Percentiles rank a stretch among this genome's conserved stretches.
phyloP scores from a whole-genome alignment of 1,139 yeast species.

The Debaryomyces udenii region DNA sequence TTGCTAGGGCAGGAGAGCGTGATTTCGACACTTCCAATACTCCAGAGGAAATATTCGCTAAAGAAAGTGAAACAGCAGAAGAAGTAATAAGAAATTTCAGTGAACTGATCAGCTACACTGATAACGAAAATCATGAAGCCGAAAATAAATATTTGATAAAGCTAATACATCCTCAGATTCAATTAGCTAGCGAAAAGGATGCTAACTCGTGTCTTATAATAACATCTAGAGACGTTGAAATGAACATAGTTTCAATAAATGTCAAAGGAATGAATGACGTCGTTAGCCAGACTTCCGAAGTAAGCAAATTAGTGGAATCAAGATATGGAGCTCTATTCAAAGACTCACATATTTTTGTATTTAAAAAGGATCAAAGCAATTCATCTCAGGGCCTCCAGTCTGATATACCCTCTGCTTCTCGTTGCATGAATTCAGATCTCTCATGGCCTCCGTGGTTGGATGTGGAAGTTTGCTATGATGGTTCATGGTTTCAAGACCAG shows the following conservation, averaged over 20 bases:
- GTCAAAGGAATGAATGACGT: slow-evolving; percentile 49
- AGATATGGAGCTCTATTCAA: slow-evolving; percentile 69
- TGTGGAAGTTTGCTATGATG: slow-evolving; percentile 71
- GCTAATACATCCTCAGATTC: slow-evolving; percentile 49
- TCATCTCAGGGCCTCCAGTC: slow-evolving; percentile 20
- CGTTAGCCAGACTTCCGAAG: slow-evolving; percentile 38
- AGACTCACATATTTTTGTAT: slow-evolving; percentile 72
- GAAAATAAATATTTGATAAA: slow-evolving; percentile 44
- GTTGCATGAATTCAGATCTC: slow-evolving; percentile 18
- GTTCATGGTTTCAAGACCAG: slow-evolving; percentile 55
- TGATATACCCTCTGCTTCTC: slow-evolving; percentile 29
- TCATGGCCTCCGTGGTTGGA: slow-evolving; percentile 89
- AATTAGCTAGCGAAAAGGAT: slow-evolving; percentile 37
- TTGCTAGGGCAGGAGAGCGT: slow-evolving; percentile 20
- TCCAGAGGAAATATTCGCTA: slow-evolving; percentile 13
- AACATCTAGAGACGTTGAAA: slow-evolving; percentile 71
- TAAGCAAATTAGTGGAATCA: slow-evolving; percentile 61
- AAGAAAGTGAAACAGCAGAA: slow-evolving; percentile 28
- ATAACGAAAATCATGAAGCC: slow-evolving; percentile 33
- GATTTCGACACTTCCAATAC: slow-evolving; percentile 14
- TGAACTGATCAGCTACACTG: slow-evolving; percentile 31
- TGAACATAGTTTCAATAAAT: slow-evolving; percentile 63
- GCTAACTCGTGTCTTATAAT: slow-evolving; percentile 48
- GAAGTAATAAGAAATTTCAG: slow-evolving; percentile 40
- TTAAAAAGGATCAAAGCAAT: slow-evolving; percentile 43